Base-by-base conservation (phyloP, 2,329 filamentous ascomycete species). In the Colletotrichum sp. region DNA sequence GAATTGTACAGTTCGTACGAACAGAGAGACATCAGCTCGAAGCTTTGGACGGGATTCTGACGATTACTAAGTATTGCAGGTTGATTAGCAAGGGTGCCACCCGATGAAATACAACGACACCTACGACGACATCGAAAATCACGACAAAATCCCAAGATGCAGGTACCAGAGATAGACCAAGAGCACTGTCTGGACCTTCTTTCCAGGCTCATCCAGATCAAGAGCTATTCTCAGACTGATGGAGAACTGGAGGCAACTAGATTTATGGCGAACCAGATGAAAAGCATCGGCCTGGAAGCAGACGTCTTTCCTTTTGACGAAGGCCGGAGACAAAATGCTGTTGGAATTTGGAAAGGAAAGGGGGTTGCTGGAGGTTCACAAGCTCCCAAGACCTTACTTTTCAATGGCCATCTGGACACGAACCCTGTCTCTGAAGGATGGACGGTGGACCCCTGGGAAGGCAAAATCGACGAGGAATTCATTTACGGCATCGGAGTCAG, bases 381-480 rank as follows among this genome's bases (percentile, higher is more conserved):
- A 15, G 7, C 52, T 22, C 58, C 27, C 10, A 77, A 77, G 34
- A 70, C 77, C 8, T 72, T 81, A 3, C 66, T 82, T 3, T 82
- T 81, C 77, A 82, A 82, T 58, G 80, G 80, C 48, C 80, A 82
- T 52, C 71, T 82, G 8, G 80, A 82, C 71, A 81, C 79, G 7
- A 81, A 82, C 66, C 80, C 80, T 27, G 80, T 82, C 39, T 79
- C 79, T 15, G 80, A 80, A 52, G 80, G 80, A 12, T 82, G 80
- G 80, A 82, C 80, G 8, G 71, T 82, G 52, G 79, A 81, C 61
- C 80, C 80, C 8, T 81, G 80, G 79, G 80, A 80, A 30, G 80
- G 80, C 22, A 81, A 80, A 28, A 67, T 79, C n/a, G 80, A 82
- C 66, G 72, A 79, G 1, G 72, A 79, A 8, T 81, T 81, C 69